phyloP scores from a whole-genome alignment of 2,329 filamentous ascomycete genomes.

The Phyllosticta citribraziliensis region DNA sequence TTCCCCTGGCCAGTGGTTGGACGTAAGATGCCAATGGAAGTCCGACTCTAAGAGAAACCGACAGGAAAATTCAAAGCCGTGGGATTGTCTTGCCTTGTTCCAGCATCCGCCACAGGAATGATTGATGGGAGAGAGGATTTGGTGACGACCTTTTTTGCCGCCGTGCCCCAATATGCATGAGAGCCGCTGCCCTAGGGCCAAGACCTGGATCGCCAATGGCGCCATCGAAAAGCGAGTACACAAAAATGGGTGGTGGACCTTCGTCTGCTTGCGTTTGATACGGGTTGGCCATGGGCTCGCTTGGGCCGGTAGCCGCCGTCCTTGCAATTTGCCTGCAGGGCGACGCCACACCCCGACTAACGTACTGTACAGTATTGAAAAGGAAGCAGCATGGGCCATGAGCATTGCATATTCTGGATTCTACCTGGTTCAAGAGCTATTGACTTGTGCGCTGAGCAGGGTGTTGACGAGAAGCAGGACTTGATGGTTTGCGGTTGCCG shows the following conservation, averaged over 20 bases:
- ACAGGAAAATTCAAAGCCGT: neutral
- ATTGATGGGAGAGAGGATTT: neutral
- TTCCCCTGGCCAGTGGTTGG: too few relatives aligned
- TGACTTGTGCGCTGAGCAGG: too few relatives aligned
- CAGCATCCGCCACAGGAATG: neutral
- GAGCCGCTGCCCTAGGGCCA: neutral
- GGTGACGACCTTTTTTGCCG: neutral
- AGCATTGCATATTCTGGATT: too few relatives aligned
- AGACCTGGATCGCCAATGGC: neutral
- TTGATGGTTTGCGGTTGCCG: too few relatives aligned
- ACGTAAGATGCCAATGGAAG: neutral
- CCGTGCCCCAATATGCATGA: neutral
- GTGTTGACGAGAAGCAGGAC: too few relatives aligned
- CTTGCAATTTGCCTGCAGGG: neutral
- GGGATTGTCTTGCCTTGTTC: neutral
- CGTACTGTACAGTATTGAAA: too few relatives aligned
- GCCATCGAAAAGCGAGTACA: neutral
- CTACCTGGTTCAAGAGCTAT: too few relatives aligned
- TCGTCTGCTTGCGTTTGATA: neutral
- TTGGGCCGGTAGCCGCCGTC: neutral
- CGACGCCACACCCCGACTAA: neutral
- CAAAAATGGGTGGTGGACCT: neutral
- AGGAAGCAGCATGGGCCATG: too few relatives aligned
- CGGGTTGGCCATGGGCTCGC: neutral
- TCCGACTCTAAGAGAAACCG: neutral